phyloP scores from a whole-genome alignment of 2,329 filamentous ascomycete species.

The Bretziella fagacearum region DNA sequence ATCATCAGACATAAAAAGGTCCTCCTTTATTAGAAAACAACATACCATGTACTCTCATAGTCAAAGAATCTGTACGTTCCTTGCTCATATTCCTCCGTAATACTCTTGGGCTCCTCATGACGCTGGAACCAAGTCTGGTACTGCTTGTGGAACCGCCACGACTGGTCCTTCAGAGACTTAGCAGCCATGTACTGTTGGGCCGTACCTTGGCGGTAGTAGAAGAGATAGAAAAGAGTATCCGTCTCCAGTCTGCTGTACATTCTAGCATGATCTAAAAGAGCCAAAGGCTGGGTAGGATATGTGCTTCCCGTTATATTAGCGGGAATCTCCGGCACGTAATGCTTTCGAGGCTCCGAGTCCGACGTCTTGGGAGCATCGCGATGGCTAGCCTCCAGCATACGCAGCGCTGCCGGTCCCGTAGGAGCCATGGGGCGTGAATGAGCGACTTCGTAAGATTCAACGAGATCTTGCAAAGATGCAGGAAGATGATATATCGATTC shows the following conservation, averaged over 20 bases:
- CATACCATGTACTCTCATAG: slow-evolving; percentile 96
- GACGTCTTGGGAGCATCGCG: slow-evolving; percentile 53
- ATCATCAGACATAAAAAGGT: background rate
- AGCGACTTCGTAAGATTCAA: slow-evolving; percentile 77
- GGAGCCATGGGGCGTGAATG: slow-evolving; percentile 49
- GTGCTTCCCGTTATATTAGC: slow-evolving; percentile 59
- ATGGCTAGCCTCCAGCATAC: slow-evolving; percentile 61
- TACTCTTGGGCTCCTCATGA: slow-evolving; percentile 95
- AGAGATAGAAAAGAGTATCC: slow-evolving; percentile 94
- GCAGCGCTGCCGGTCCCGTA: slow-evolving; percentile 48
- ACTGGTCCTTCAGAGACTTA: slow-evolving; percentile 94
- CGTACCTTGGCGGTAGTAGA: slow-evolving; percentile 95
- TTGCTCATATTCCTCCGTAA: slow-evolving; percentile 97
- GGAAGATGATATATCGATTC: slow-evolving; percentile 90
- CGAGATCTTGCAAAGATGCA: slow-evolving; percentile 69
- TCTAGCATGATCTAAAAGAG: slow-evolving; percentile 79
- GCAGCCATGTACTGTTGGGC: slow-evolving; percentile 92
- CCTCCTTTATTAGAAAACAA: slow-evolving; percentile 16
- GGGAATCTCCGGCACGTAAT: slow-evolving; percentile 69
- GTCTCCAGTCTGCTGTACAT: slow-evolving; percentile 83
- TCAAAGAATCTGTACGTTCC: slow-evolving; percentile 99
- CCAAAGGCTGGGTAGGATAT: slow-evolving; percentile 82
- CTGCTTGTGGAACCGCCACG: slow-evolving; percentile 98
- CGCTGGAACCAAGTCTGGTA: slow-evolving; percentile 99
- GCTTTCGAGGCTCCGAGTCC: slow-evolving; percentile 67